These are phyloP conservation scores for Backusella liffmaniae DNA, from an alignment of 192 early-diverging fungal species.

Conservation along the genomic window DNA sequence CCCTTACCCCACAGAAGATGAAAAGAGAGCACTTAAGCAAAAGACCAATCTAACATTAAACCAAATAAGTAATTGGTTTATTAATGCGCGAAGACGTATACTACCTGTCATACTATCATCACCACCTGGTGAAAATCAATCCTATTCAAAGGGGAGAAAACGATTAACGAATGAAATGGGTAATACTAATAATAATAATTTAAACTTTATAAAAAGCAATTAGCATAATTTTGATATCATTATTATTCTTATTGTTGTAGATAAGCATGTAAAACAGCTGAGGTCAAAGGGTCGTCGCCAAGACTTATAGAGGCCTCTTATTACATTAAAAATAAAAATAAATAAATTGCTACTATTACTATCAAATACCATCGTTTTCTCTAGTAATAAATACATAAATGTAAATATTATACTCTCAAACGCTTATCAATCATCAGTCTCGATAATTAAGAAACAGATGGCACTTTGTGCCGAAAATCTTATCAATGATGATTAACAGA, in stretches of 20 bases:
- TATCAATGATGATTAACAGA: neutral
- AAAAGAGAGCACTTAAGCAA: constrained; percentile 51
- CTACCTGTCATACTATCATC: constrained; percentile 46
- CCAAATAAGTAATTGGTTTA: constrained; percentile 79
- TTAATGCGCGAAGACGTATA: constrained; percentile 63
- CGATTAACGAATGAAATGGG: constrained; percentile 1
- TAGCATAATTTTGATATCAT: neutral
- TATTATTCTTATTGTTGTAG: neutral
- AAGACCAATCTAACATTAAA: constrained; percentile 62
- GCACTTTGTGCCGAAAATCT: neutral
- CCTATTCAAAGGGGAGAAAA: neutral
- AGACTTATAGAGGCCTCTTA: neutral
- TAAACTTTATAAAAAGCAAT: neutral
- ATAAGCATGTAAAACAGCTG: constrained; percentile 1
- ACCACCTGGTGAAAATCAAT: neutral
- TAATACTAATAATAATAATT: neutral
- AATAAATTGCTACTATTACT: neutral
- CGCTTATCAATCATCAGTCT: neutral
- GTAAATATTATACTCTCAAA: neutral
- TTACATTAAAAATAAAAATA: neutral
- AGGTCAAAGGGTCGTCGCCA: constrained; percentile 1
- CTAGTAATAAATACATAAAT: no score
- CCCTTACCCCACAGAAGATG: constrained; percentile 67
- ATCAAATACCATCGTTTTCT: no score
- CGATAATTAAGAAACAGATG: neutral